phyloP scores from a whole-genome alignment of 257 asterid genomes.

The Nicotiana noctiflora region DNA sequence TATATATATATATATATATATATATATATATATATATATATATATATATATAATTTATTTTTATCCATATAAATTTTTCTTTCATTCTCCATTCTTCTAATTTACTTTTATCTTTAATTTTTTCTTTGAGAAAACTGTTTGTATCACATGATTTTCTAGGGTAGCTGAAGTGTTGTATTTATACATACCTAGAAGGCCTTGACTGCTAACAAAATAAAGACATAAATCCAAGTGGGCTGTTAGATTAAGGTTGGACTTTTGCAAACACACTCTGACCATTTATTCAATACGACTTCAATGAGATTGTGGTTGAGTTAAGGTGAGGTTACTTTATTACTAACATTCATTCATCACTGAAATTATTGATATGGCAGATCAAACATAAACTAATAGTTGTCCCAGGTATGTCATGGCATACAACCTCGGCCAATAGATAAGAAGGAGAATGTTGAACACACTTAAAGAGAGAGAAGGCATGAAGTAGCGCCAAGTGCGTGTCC shows the following conservation, averaged over 20 bases:
- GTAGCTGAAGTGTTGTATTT: no score
- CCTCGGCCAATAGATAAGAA: neutral
- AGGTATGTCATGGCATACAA: neutral
- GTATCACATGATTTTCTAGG: no score
- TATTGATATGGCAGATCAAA: neutral
- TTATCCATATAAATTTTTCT: no score
- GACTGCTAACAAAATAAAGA: neutral
- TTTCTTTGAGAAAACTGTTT: no score
- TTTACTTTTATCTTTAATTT: no score
- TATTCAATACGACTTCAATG: neutral
- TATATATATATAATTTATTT: no score
- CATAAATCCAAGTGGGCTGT: neutral
- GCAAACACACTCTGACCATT: slow-evolving; percentile 18
- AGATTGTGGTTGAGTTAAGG: neutral
- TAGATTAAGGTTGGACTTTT: neutral
- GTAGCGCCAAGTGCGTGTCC: neutral
- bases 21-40: no score
- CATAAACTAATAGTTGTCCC: neutral
- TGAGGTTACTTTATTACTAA: neutral
- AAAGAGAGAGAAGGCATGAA: neutral
- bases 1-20: no score
- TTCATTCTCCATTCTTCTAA: no score
- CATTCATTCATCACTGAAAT: neutral
- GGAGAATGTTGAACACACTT: neutral
- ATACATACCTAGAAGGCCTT: no score